Base-by-base conservation (phyloP, 169 alveolate species). In the Eimeria brunetti region DNA sequence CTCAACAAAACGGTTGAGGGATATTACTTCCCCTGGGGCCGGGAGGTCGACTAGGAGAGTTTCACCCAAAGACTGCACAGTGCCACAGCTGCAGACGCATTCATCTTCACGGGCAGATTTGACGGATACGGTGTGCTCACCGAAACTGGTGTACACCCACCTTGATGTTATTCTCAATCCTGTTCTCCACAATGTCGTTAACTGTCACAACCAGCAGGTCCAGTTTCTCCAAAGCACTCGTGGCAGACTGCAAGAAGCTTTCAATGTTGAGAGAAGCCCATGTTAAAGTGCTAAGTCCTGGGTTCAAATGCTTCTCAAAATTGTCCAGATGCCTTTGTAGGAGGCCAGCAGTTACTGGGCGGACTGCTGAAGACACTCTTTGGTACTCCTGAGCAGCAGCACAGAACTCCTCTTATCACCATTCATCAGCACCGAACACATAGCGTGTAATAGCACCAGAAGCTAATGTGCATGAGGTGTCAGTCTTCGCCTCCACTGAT, bases 221-320 rank as follows among this genome's bases (percentile, higher is more conserved):
- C 24, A 99, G 97, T 94, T 98, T 98, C 81, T 96, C 97, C 53
- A 98, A 95, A n/a, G 98, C 98, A 75, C 96, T 89, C 95, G 97
- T 98, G 51, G 98, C 98, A 64, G 97, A 97, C 78, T 98, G 98
- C 85, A 99, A 89, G 96, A 98, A 98, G 73, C 98, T 97, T 76
- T 98, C 99, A 86, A 99, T 98, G 95, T 99, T 99, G 99, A 98
- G 98, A 53, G 99, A 97, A 33, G 99, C 97, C 99, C 99, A 98
- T 41, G 99, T 98, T 36, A 98, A 94, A 24, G 98, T 98, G 51
- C 98, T 98, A 97, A 97, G 97, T 46, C 99, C 98, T 36, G 99
- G 99, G 92, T 98, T 96, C 89, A 98, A 97, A 94, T 97, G 97
- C 78, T 97, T 96, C 95, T 98, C 99, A 78, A 98, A 94, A 96